A percentile compares a stretch with the other conserved stretches of the same genome.
These are phyloP conservation scores for Prosopis cineraria DNA, from an alignment of 306 rosid genomes.

Conservation along the genomic window DNA sequence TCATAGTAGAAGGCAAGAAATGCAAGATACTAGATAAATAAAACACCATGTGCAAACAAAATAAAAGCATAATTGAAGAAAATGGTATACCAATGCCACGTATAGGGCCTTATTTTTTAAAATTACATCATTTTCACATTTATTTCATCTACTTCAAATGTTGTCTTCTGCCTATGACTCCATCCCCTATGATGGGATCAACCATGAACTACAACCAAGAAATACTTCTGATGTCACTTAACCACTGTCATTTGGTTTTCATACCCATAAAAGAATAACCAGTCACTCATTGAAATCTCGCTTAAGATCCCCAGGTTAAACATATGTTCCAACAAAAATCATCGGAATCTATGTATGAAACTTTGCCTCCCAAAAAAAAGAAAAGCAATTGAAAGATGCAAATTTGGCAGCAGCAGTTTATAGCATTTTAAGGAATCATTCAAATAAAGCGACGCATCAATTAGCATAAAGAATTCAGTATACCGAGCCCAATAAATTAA, in stretches of 20 bases:
- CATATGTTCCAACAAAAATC: not conserved
- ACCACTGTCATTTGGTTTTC: not conserved
- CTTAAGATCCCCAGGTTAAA: not conserved
- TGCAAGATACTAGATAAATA: not conserved
- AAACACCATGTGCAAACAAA: not conserved
- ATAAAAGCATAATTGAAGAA: slow-evolving; percentile 8
- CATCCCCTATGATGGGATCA: slow-evolving; percentile 2
- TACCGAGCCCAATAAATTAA: slow-evolving; percentile 81
- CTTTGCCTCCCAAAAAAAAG: not conserved
- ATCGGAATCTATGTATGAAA: not conserved
- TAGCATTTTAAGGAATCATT: not conserved
- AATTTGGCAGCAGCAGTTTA: not conserved
- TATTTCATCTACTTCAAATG: not conserved
- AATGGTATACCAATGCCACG: not conserved
- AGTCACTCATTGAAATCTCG: not conserved
- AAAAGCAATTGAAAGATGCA: slow-evolving; percentile 7
- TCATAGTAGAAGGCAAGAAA: not conserved
- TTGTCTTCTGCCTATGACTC: not conserved
- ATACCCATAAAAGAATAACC: not conserved
- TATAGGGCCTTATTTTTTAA: not conserved
- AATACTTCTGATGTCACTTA: not conserved
- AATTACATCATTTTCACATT: slow-evolving; percentile 2
- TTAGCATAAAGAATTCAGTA: not conserved
- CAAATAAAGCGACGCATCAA: not conserved
- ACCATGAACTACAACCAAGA: slow-evolving; percentile 14